phyloP scores from a whole-genome alignment of 2,329 filamentous ascomycete genomes.

The Zopfia rhizophila region DNA sequence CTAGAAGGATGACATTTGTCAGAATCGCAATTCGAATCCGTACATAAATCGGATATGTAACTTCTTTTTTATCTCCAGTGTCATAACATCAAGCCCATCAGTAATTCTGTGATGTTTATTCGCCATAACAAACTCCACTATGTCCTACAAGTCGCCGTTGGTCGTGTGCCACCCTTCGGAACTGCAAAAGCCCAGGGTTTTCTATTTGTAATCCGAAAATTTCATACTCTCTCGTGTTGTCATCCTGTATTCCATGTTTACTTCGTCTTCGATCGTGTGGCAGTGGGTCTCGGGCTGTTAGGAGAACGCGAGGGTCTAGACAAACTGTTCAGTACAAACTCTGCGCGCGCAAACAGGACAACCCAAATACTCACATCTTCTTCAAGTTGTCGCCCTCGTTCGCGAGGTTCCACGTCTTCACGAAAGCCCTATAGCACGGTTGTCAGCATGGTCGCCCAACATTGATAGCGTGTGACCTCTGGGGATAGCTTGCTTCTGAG shows the following conservation, averaged over 20 bases:
- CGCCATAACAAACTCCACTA: too few relatives aligned
- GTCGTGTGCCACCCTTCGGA: too few relatives aligned
- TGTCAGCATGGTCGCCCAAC: constrained; percentile 11
- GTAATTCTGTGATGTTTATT: too few relatives aligned
- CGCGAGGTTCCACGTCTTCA: constrained; percentile 61
- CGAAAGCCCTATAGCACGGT: constrained; percentile 49
- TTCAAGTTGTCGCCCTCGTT: constrained; percentile 25
- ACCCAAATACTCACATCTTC: constrained; percentile 16
- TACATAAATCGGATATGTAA: too few relatives aligned
- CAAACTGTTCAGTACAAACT: neutral
- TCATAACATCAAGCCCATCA: too few relatives aligned
- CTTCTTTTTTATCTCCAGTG: too few relatives aligned
- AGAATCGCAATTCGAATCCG: too few relatives aligned
- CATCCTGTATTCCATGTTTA: constrained; percentile 7
- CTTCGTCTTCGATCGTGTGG: constrained; percentile 16
- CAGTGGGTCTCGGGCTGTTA: constrained; percentile 7
- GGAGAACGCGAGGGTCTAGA: constrained; percentile 20
- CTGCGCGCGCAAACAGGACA: neutral
- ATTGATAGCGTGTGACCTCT: neutral
- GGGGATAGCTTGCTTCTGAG: constrained; percentile 63
- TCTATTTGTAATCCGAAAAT: too few relatives aligned
- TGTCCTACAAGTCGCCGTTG: too few relatives aligned
- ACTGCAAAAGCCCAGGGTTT: too few relatives aligned
- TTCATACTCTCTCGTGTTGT: neutral
- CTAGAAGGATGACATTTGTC: too few relatives aligned